Percentiles rank a stretch among this genome's conserved stretches.
These are phyloP conservation scores for Penicillium sclerotigenum DNA, from an alignment of 2,329 filamentous ascomycete species.

Conservation along the genomic window DNA sequence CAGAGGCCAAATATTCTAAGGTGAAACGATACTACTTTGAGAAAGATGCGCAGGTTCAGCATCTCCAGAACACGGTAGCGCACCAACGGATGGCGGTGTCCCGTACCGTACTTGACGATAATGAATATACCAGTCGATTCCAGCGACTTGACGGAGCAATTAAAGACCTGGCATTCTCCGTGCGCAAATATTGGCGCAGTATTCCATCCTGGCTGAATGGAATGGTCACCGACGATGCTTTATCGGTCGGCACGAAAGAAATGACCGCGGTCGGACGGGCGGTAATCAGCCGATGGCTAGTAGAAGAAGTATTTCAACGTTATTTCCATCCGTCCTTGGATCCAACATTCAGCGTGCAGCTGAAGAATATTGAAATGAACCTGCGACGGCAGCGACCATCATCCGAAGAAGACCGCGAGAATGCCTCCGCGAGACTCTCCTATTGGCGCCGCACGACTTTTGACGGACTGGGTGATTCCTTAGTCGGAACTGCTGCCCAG, in stretches of 20 bases:
- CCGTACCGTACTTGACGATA: constrained; percentile 90
- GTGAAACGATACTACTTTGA: constrained; percentile 98
- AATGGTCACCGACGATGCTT: constrained; percentile 79
- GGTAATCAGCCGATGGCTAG: constrained; percentile 82
- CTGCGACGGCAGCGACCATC: constrained; percentile 71
- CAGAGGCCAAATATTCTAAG: constrained; percentile 94
- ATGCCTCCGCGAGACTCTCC: constrained; percentile 79
- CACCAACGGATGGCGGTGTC: constrained; percentile 94
- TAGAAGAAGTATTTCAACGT: constrained; percentile 85
- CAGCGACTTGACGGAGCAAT: constrained; percentile 89
- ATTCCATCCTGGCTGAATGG: constrained; percentile 76
- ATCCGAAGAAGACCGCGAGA: constrained; percentile 84
- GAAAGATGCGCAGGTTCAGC: constrained; percentile 82
- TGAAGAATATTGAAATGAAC: constrained; percentile 85
- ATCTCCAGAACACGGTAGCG: constrained; percentile 94
- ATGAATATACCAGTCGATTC: constrained; percentile 86
- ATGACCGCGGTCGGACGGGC: constrained; percentile 95
- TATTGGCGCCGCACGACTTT: constrained; percentile 92
- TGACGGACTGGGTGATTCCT: constrained; percentile 74
- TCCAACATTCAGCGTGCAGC: constrained; percentile 66
- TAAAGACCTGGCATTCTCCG: constrained; percentile 91
- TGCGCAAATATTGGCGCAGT: constrained; percentile 86
- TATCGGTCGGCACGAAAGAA: constrained; percentile 86
- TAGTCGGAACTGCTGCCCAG: constrained; percentile 63
- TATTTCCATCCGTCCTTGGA: constrained; percentile 92